These are phyloP conservation scores for Puya raimondii DNA, from an alignment of 176 grass and related monocot species.

Conservation along the genomic window DNA sequence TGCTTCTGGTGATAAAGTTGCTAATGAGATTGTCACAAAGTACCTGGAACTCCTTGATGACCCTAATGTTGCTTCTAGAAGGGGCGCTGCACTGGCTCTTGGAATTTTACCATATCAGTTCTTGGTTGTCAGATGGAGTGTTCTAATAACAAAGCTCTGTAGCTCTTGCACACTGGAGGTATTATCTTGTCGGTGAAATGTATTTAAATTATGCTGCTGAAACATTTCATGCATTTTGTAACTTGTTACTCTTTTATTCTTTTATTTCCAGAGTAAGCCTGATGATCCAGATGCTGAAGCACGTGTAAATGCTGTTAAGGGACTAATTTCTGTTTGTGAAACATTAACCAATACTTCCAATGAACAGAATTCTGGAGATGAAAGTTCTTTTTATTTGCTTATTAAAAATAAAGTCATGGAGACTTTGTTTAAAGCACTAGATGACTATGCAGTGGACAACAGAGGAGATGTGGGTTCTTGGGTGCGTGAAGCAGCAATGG, in stretches of 20 bases:
- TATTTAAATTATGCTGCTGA: constrained; percentile 12
- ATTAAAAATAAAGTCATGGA: constrained; percentile 65
- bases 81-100: constrained; percentile 82
- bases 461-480: constrained; percentile 97
- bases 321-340: constrained; percentile 72
- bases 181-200: constrained; percentile 16
- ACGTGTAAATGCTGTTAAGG: constrained; percentile 77
- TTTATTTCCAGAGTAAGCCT: constrained; percentile 61
- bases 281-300: constrained; percentile 95
- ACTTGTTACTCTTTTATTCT: constrained; percentile 21
- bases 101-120: constrained; percentile 76
- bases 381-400: constrained; percentile 39
- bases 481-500: constrained; percentile 97
- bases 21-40: constrained; percentile 45
- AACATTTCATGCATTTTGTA: constrained; percentile 19
- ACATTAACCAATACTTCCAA: constrained; percentile 43
- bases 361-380: constrained; percentile 32
- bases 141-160: constrained; percentile 71
- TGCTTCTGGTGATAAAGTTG: constrained; percentile 57
- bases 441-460: constrained; percentile 93
- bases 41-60: constrained; percentile 73
- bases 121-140: constrained; percentile 63
- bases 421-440: constrained; percentile 74
- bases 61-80: constrained; percentile 87
- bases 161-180: constrained; percentile 88